Evolutionary conservation across 768 basidiomycete species (phyloP).

Genomic region (Gymnopilus junonius): DNA sequence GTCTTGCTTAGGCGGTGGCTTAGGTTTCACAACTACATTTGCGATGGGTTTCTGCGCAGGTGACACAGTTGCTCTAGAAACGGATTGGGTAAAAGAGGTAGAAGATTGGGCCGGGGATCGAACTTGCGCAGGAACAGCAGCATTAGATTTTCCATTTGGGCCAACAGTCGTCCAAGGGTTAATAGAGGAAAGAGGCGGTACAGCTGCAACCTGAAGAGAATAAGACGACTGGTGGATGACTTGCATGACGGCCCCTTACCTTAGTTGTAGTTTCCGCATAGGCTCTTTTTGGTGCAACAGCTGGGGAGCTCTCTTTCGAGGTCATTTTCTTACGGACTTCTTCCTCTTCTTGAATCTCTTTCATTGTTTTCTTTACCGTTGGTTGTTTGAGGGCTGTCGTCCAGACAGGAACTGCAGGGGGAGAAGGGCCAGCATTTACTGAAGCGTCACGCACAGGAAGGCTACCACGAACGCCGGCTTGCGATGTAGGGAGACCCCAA

Average conservation of each 20-base stretch:
- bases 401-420: constrained; percentile 66
- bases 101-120: constrained; percentile 30
- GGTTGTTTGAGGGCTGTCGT: constrained; percentile 60
- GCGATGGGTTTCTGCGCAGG: constrained; percentile 39
- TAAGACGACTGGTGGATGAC: constrained; percentile 6
- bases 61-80: constrained; percentile 35
- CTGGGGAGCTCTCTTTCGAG: constrained; percentile 61
- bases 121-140: constrained; percentile 35
- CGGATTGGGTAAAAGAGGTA: constrained; percentile 13
- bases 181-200: constrained; percentile 31
- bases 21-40: constrained; percentile 31
- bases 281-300: constrained; percentile 63
- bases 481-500: constrained; percentile 89
- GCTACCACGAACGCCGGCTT: constrained; percentile 59
- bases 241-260: constrained; percentile 41
- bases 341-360: constrained; percentile 99
- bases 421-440: constrained; percentile 30
- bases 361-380: constrained; percentile 87
- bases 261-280: constrained; percentile 83
- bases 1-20: constrained; percentile 49
- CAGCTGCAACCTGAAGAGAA: constrained; percentile 18
- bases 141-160: constrained; percentile 63
- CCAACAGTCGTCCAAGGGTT: constrained; percentile 91
- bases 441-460: constrained; percentile 45
- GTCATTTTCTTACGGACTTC: constrained; percentile 78